Conservation (phyloP, 306 rosid species). For the Cajanus cajan region DNA sequence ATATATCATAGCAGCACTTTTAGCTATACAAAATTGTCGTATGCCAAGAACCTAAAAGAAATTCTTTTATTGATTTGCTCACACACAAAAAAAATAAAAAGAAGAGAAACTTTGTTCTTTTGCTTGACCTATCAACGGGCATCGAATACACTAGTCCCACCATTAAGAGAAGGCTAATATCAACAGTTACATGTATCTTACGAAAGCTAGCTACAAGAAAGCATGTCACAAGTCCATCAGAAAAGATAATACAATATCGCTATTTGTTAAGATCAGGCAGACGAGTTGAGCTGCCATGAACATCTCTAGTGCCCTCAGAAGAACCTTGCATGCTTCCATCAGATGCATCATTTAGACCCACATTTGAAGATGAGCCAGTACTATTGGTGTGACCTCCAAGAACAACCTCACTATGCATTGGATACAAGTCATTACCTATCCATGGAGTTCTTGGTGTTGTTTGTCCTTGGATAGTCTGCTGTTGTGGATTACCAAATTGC, state of each 20-base stretch:
- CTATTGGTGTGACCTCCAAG: constrained; percentile 52
- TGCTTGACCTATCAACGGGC: no score
- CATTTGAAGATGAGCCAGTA: constrained; percentile 47
- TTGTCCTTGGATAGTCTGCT: constrained; percentile 80
- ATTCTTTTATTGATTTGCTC: no score
- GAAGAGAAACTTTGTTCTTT: no score
- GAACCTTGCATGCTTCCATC: constrained; percentile 78
- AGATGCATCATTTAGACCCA: constrained; percentile 47
- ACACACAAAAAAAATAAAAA: no score
- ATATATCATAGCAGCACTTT: no score
- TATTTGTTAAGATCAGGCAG: constrained; percentile 44
- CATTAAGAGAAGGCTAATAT: constrained; percentile 22
- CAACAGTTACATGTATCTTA: constrained; percentile 55
- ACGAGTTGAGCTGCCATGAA: constrained; percentile 57
- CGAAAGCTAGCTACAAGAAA: constrained; percentile 23
- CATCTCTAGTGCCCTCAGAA: constrained; percentile 58
- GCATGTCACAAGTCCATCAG: constrained; percentile 46
- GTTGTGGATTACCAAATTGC: constrained; percentile 73
- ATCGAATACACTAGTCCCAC: no score
- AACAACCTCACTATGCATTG: constrained; percentile 56
- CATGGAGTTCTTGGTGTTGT: constrained; percentile 74
- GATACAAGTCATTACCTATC: constrained; percentile 73
- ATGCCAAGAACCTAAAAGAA: no score
- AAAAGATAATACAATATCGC: constrained; percentile 50
- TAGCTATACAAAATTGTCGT: no score